These are phyloP conservation scores for Saccharomyces jurei DNA, from an alignment of 805 yeast genomes.

Conservation along the genomic window DNA sequence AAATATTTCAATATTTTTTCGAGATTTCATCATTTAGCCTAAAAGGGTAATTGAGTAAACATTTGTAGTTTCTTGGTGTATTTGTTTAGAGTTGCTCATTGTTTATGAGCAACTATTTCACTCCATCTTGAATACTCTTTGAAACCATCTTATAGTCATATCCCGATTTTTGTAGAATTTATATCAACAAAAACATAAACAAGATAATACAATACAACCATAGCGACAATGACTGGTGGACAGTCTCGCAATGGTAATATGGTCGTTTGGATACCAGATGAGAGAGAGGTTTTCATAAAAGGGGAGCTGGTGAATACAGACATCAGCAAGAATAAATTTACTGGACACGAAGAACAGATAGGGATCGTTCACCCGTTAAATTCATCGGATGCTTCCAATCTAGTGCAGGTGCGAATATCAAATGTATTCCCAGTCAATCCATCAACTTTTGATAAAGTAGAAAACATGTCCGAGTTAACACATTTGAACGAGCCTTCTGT, in stretches of 20 bases:
- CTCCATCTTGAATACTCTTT: neutral
- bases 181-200: neutral
- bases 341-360: conserved; percentile 13
- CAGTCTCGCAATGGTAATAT: neutral
- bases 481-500: conserved; percentile 93
- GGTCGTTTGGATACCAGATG: conserved; percentile 28
- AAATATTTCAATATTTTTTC: neutral
- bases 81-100: neutral
- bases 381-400: conserved; percentile 5
- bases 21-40: conserved; percentile 5
- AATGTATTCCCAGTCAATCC: conserved; percentile 61
- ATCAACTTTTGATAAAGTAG: conserved; percentile 76
- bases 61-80: neutral
- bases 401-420: conserved; percentile 21
- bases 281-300: conserved; percentile 21
- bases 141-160: neutral
- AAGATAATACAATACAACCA: neutral
- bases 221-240: neutral
- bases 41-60: conserved; percentile 6
- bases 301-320: conserved; percentile 19
- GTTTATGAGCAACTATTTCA: neutral
- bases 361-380: conserved; percentile 14
- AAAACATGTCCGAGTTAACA: conserved; percentile 93
- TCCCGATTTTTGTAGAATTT: neutral
- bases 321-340: conserved; percentile 14